A percentile compares a stretch with the other conserved stretches of the same genome.
Evolutionary conservation across 768 basidiomycete species (phyloP).

Genomic region (Mycena capillaripes): DNA sequence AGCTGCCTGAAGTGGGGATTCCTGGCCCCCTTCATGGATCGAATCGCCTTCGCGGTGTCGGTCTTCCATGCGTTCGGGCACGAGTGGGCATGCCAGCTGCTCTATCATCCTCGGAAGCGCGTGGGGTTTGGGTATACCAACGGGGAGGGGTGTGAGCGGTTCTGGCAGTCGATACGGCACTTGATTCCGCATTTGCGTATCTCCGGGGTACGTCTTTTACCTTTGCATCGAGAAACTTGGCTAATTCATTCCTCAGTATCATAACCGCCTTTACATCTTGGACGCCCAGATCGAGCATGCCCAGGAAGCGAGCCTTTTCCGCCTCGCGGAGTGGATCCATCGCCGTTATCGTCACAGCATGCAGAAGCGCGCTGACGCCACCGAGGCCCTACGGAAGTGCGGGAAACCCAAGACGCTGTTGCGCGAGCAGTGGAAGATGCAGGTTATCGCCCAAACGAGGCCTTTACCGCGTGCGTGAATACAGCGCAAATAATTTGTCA

Average conservation of each 20-base stretch:
- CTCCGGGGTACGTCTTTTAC: not conserved
- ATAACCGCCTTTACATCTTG: slow-evolving; percentile 33
- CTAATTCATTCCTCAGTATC: too few relatives aligned
- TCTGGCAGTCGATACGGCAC: not conserved
- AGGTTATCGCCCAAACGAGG: slow-evolving; percentile 44
- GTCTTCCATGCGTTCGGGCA: slow-evolving; percentile 58
- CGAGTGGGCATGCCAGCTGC: slow-evolving; percentile 46
- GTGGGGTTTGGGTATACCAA: slow-evolving; percentile 47
- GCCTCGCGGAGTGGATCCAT: slow-evolving; percentile 51
- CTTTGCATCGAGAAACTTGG: not conserved
- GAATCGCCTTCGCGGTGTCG: slow-evolving; percentile 44
- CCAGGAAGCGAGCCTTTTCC: slow-evolving; percentile 38
- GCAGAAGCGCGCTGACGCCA: slow-evolving; percentile 32
- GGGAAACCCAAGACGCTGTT: slow-evolving; percentile 37
- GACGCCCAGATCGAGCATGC: slow-evolving; percentile 42
- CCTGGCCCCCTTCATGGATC: not conserved
- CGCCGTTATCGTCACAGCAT: slow-evolving; percentile 33
- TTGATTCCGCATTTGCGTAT: not conserved
- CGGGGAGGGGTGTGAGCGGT: slow-evolving; percentile 45
- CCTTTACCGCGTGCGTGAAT: slow-evolving; percentile 4
- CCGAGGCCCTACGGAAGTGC: slow-evolving; percentile 34
- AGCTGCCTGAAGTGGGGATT: not conserved
- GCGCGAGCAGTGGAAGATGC: slow-evolving; percentile 47
- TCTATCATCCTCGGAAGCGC: slow-evolving; percentile 40
- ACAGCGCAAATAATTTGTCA: too few relatives aligned